phyloP scores from a whole-genome alignment of 2,329 filamentous ascomycete genomes.

The Dothistroma pini region DNA sequence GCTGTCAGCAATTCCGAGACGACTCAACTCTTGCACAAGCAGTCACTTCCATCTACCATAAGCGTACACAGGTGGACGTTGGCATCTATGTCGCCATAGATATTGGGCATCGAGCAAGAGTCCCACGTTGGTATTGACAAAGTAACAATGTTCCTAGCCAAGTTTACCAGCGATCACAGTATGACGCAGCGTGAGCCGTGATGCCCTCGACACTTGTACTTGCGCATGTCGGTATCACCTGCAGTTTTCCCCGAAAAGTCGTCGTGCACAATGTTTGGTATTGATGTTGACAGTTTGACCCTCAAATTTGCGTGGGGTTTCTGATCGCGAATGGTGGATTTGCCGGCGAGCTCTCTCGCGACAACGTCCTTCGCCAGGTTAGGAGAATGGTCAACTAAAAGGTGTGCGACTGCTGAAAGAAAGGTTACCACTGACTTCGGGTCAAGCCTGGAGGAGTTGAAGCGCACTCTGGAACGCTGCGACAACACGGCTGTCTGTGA shows the following conservation, averaged over 20 bases:
- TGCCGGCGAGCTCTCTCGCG: not conserved
- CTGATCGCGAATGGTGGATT: not conserved
- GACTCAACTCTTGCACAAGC: too few relatives aligned
- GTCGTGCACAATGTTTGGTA: not conserved
- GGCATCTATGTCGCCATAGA: not conserved
- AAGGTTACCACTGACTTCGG: constrained; percentile 20
- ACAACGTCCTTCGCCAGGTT: constrained; percentile 17
- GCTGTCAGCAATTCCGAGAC: too few relatives aligned
- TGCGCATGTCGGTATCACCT: constrained; percentile 1
- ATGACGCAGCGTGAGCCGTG: not conserved
- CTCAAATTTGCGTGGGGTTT: not conserved
- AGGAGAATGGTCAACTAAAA: constrained; percentile 20
- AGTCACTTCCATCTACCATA: too few relatives aligned
- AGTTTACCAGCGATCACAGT: not conserved
- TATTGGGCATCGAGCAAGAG: not conserved
- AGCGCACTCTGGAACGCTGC: constrained; percentile 50
- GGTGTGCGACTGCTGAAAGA: constrained; percentile 19
- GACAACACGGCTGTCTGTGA: constrained; percentile 45
- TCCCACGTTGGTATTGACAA: not conserved
- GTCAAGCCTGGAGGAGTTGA: constrained; percentile 37
- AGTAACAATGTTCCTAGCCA: not conserved
- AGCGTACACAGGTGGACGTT: not conserved
- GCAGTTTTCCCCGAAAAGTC: not conserved
- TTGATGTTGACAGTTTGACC: not conserved
- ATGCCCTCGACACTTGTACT: not conserved